phyloP scores from a whole-genome alignment of 2,329 filamentous ascomycete species.

The Cladophialophora carrionii region DNA sequence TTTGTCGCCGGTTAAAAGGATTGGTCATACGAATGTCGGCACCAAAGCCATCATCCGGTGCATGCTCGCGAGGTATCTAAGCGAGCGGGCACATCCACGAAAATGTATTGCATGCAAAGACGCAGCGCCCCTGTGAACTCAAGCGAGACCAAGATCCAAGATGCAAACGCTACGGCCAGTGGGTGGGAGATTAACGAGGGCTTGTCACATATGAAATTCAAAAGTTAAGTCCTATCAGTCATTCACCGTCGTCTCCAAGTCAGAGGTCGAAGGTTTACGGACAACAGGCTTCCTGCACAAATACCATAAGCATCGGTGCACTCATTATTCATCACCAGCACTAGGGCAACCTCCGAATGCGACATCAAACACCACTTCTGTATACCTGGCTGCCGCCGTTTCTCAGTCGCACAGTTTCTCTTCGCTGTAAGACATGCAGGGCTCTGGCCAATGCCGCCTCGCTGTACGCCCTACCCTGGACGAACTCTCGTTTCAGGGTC shows the following conservation, averaged over 20 bases:
- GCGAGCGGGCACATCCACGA: background rate
- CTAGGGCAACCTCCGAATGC: background rate
- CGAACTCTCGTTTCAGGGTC: constrained; percentile 85
- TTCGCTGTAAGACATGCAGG: constrained; percentile 79
- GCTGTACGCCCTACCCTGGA: constrained; percentile 85
- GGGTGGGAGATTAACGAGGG: background rate
- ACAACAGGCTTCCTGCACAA: background rate
- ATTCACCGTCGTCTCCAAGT: background rate
- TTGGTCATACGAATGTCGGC: background rate
- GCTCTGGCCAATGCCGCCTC: constrained; percentile 85
- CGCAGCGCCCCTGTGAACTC: background rate
- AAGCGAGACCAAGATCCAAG: background rate
- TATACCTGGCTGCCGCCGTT: constrained; percentile 55
- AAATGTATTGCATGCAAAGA: background rate
- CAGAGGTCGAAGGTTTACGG: background rate
- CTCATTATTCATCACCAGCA: constrained; percentile 21
- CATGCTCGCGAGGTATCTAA: background rate
- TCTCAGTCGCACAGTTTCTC: constrained; percentile 68
- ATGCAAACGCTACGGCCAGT: background rate
- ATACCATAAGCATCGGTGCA: background rate
- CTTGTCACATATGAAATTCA: background rate
- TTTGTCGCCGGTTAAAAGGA: background rate
- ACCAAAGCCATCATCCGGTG: background rate
- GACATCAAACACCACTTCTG: constrained; percentile 49
- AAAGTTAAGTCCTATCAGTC: background rate